phyloP scores from a whole-genome alignment of 1,284 basidiomycete genomes.

The Papiliotrema terrestris region DNA sequence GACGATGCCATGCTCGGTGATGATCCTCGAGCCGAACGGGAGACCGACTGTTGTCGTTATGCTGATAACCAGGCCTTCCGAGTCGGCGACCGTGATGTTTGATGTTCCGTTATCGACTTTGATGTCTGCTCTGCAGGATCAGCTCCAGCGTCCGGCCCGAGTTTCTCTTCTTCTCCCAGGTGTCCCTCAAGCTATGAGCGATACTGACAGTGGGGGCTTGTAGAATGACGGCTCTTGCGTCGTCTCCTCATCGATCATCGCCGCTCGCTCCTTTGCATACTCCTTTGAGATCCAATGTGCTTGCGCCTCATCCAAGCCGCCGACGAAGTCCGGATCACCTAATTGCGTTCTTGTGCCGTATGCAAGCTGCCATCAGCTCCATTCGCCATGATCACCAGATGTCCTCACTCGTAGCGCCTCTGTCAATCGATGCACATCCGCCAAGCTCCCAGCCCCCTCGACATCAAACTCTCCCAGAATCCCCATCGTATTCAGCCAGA shows the following conservation, averaged over 20 bases:
- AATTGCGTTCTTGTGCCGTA: slow-evolving; percentile 22
- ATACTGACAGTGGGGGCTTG: slow-evolving; percentile 16
- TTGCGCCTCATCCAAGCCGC: slow-evolving; percentile 11
- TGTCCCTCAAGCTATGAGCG: too few relatives aligned
- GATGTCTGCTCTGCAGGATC: slow-evolving; percentile 19
- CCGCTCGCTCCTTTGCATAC: background rate
- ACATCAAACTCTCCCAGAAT: slow-evolving; percentile 24
- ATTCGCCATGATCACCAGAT: background rate
- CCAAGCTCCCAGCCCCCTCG: slow-evolving; percentile 10
- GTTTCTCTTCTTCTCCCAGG: background rate
- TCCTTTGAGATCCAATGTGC: slow-evolving; percentile 4
- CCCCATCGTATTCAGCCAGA: slow-evolving; percentile 34
- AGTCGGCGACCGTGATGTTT: slow-evolving; percentile 36
- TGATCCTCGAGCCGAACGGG: slow-evolving; percentile 35
- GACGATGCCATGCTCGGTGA: slow-evolving; percentile 35
- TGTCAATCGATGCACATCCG: slow-evolving; percentile 29
- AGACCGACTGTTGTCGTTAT: slow-evolving; percentile 42
- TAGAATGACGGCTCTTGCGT: slow-evolving; percentile 18
- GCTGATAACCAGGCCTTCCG: slow-evolving; percentile 27
- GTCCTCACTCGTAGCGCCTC: slow-evolving; percentile 32
- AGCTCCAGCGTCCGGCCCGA: background rate
- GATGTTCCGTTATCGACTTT: slow-evolving; percentile 35
- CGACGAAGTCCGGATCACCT: slow-evolving; percentile 23
- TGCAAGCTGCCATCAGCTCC: slow-evolving; percentile 11
- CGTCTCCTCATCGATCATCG: slow-evolving; percentile 6